Conservation (phyloP, 768 basidiomycete species). For the Neoboletus subvelutipes region DNA sequence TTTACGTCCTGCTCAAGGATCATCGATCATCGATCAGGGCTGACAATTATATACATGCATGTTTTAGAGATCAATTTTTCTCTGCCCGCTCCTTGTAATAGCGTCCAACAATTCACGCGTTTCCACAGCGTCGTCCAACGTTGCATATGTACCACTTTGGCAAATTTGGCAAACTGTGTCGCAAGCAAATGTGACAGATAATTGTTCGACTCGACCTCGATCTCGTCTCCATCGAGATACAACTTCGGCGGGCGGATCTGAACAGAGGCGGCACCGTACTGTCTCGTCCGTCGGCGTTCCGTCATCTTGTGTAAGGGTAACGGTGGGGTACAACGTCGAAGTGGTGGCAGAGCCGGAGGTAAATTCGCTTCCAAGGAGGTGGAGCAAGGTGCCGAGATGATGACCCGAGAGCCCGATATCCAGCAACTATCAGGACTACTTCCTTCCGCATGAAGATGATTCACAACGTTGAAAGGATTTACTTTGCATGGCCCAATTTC, state of each 20-base stretch:
- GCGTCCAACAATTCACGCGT: background rate
- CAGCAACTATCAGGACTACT: background rate
- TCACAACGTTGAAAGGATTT: too few relatives aligned
- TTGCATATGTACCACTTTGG: background rate
- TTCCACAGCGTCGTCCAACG: conserved; percentile 7
- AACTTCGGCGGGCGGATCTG: background rate
- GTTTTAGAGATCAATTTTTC: background rate
- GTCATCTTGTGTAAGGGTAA: background rate
- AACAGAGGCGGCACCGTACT: background rate
- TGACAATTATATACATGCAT: background rate
- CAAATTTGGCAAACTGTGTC: background rate
- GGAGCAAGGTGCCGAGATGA: background rate
- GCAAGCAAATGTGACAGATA: background rate
- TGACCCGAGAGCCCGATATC: background rate
- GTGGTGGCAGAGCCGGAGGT: background rate
- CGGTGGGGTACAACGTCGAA: background rate
- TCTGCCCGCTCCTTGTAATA: background rate
- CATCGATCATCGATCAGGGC: too few relatives aligned
- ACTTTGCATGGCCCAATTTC: background rate
- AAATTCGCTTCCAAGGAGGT: background rate
- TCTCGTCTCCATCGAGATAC: background rate
- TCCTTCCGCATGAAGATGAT: too few relatives aligned
- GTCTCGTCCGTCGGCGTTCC: background rate
- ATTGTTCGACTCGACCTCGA: background rate
- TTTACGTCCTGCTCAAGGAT: background rate